These are phyloP conservation scores for Fusarium tanahbumbuense DNA, from an alignment of 2,329 filamentous ascomycete genomes.

Conservation along the genomic window DNA sequence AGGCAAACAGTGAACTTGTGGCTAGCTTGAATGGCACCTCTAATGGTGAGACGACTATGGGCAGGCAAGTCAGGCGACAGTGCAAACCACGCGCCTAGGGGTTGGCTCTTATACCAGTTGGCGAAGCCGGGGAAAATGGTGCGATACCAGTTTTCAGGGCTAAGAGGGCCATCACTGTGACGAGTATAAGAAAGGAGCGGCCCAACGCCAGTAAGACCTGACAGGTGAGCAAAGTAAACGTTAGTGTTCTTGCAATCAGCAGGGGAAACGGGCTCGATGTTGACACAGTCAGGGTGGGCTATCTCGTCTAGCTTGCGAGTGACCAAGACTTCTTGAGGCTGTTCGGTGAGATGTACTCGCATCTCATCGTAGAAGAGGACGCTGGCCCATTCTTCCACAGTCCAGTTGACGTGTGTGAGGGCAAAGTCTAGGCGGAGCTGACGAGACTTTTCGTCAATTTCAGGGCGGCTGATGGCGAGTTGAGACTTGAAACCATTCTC, in stretches of 20 bases:
- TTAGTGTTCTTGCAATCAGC: not conserved
- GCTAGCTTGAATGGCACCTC: constrained; percentile 3
- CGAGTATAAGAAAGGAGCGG: constrained; percentile 13
- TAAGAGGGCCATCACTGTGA: not conserved
- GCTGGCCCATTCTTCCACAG: constrained; percentile 26
- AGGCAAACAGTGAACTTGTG: constrained; percentile 9
- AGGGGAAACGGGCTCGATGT: not conserved
- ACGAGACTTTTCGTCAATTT: constrained; percentile 19
- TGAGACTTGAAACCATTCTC: not conserved
- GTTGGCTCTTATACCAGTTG: constrained; percentile 15
- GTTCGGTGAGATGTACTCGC: not conserved
- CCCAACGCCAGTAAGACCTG: constrained; percentile 21
- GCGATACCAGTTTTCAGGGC: not conserved
- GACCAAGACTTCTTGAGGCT: constrained; percentile 9
- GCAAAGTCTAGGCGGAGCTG: constrained; percentile 27
- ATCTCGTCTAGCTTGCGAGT: constrained; percentile 24
- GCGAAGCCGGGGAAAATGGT: constrained; percentile 1
- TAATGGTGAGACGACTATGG: constrained; percentile 1
- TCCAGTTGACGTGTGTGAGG: constrained; percentile 21
- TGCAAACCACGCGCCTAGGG: not conserved
- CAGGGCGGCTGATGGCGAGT: constrained; percentile 17
- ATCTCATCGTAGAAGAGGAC: constrained; percentile 26
- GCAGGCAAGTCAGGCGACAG: not conserved
- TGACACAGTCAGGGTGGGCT: constrained; percentile 15
- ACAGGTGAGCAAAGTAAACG: constrained; percentile 17